Evolutionary conservation across 306 rosid genomes (phyloP), one percentile per base, ranked within the genome.

Genomic region (Ceratonia siliqua): DNA sequence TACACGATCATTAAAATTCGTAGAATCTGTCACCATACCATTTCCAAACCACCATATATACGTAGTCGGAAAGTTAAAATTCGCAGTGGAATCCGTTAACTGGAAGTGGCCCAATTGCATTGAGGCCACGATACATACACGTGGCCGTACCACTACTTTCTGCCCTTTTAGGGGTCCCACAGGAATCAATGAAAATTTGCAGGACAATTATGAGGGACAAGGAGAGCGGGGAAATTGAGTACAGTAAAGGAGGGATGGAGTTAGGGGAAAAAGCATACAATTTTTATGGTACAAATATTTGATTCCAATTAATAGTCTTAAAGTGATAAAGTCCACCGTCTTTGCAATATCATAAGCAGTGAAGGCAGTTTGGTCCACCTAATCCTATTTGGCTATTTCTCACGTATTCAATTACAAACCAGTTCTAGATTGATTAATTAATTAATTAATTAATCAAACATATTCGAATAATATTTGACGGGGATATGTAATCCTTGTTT

Each of bases 281-380:
- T n/a, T n/a, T n/a, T n/a, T n/a, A n/a, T n/a, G n/a, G n/a, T n/a
- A 81, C 85, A 84, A 73, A 68, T 13, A 22, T 62, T 55, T 73
- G 25, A 55, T 69, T 73, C 73, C 48, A 81, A n/a, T n/a, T n/a
- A 74, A 24, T 6, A 13, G 38, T 28, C 55, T 56, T 54, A n/a
- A n/a, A n/a, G n/a, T n/a, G n/a, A n/a, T 48, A 48, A 50, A 49
- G 63, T 77, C 71, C 63, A 77, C 76, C 46, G 66, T 20, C 62
- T 46, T 45, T 27, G 35, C 33, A 50, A 12, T 49, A 20, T 35
- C 35, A 52, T 20, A 52, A 35, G 48, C 35, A 45, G 80, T 75
- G 68, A 41, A 17, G 62, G 82, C 59, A 69, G 50, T 82, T 78
- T 67, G 81, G 83, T 86, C 87, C 83, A 83, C 80, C 55, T 4